phyloP scores from a whole-genome alignment of 2,329 filamentous ascomycete species.

The Aspergillus neotritici region DNA sequence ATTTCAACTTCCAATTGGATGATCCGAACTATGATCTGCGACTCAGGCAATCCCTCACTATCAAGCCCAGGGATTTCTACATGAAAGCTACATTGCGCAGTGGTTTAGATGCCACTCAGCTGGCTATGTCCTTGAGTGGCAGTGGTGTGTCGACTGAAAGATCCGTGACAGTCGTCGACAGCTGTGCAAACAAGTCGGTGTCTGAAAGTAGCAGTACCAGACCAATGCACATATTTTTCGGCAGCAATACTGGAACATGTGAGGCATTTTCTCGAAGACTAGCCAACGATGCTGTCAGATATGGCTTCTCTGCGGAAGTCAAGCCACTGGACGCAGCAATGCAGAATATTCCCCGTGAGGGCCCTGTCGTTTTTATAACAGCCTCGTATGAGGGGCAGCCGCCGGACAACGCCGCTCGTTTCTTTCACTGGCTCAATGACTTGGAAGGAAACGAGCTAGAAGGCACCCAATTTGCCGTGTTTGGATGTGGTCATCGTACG shows the following conservation, averaged over 20 bases:
- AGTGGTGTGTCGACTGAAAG: slow-evolving; percentile 7
- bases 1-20: slow-evolving; percentile 61
- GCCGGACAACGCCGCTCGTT: slow-evolving; percentile 64
- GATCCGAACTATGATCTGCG: slow-evolving; percentile 47
- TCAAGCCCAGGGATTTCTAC: slow-evolving; percentile 51
- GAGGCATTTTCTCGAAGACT: slow-evolving; percentile 62
- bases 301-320: slow-evolving; percentile 56
- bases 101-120: slow-evolving; percentile 39
- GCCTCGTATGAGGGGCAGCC: slow-evolving; percentile 71
- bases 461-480: slow-evolving; percentile 60
- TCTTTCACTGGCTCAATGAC: slow-evolving; percentile 60
- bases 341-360: slow-evolving; percentile 53
- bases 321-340: slow-evolving; percentile 58
- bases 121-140: slow-evolving; percentile 35
- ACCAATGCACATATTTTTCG: slow-evolving; percentile 63
- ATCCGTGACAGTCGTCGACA: slow-evolving; percentile 10
- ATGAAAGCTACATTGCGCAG: slow-evolving; percentile 56
- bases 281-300: slow-evolving; percentile 52
- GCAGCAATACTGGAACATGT: slow-evolving; percentile 70
- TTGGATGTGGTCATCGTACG: slow-evolving; percentile 58
- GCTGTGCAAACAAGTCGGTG: slow-evolving; percentile 17
- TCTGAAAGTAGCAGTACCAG: slow-evolving; percentile 24
- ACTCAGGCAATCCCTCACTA: slow-evolving; percentile 36
- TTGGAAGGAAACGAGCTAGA: slow-evolving; percentile 49
- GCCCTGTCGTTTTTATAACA: slow-evolving; percentile 62